Evolutionary conservation across 768 basidiomycete genomes (phyloP), one percentile per base, ranked within the genome.

Genomic region (Cantharellus anzutake): DNA sequence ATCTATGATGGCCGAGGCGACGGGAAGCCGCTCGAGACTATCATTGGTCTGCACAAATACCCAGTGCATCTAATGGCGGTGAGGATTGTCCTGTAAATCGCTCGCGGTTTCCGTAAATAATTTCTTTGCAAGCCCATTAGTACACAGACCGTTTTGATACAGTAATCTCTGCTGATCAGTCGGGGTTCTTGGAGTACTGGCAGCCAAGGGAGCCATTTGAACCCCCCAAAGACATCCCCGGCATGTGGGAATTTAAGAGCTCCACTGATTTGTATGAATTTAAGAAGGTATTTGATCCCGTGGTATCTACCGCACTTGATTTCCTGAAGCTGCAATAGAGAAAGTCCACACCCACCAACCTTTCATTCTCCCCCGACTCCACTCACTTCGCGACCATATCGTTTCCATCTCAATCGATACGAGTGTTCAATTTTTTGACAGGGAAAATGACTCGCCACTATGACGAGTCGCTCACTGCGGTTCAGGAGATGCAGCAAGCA

Each of bases 401-500:
- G 42, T 74, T 92, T 3, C 90, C 93, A 20, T 90, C 94, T 70
- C 84, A 93, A 16, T 88, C 94, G 71, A 82, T 99, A 50, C 87
- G 94, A 58, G 76, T 97, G 57, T 99, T 99, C 73, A 84, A 82
- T 37, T 91, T 97, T 75, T 76, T 92, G 5, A 78, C 80, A 0
- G 96, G 90, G 4, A 96, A 93, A 67, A 73, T 97, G 64, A 82
- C 80, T 14, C 82, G 94, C 20, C 89, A 88, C 68, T 99, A 97
- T 68, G 96, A 99, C 63, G 96, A 99, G 70, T 90, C 87, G 0
- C 76, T 98, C 3, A 73, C 79, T 38, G 93, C 96, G 0, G 86
- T 93, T 42, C 89, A 94, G 68, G 93, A 97, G 70, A 97, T 99
- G 92, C 96, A 99, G 69, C 96, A 98, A 69, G 93, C 92, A 1